Percentiles rank a stretch among this genome's conserved stretches.
phyloP scores from a whole-genome alignment of 208 protist species.

The Leishmania amazonensis region DNA sequence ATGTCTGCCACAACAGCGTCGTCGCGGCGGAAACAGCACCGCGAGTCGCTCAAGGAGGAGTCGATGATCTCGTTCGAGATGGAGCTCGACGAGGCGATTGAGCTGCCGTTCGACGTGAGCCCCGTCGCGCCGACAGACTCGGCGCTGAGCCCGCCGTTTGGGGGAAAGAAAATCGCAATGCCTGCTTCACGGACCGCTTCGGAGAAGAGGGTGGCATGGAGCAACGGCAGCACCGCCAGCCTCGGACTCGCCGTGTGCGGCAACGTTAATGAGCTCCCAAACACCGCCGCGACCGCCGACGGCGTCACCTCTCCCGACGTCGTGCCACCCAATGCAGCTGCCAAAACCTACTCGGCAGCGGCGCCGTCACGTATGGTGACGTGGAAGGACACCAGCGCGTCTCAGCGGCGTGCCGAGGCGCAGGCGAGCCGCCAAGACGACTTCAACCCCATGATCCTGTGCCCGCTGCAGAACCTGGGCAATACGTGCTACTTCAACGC shows the following conservation, averaged over 20 bases:
- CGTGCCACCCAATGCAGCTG: background rate
- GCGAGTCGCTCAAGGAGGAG: conserved; percentile 9
- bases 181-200: background rate
- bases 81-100: conserved; percentile 18
- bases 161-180: background rate
- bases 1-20: conserved; percentile 2
- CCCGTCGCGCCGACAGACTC: background rate
- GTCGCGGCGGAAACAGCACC: background rate
- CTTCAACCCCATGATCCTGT: conserved; percentile 67
- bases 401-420: conserved; percentile 22
- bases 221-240: background rate
- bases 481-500: conserved; percentile 99
- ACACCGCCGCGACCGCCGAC: background rate
- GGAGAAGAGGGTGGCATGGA: background rate
- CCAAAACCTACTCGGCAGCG: conserved; percentile 1
- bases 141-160: background rate
- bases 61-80: conserved; percentile 15
- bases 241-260: background rate
- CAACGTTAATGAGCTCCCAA: background rate
- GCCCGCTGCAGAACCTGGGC: conserved; percentile 93
- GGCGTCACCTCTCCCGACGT: conserved; percentile 4
- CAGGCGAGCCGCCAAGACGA: conserved; percentile 15
- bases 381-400: conserved; percentile 16
- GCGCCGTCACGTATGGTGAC: background rate
- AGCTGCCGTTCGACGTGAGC: background rate